phyloP scores from a whole-genome alignment of 1,284 basidiomycete species.

The Ceratobasidium sp. region DNA sequence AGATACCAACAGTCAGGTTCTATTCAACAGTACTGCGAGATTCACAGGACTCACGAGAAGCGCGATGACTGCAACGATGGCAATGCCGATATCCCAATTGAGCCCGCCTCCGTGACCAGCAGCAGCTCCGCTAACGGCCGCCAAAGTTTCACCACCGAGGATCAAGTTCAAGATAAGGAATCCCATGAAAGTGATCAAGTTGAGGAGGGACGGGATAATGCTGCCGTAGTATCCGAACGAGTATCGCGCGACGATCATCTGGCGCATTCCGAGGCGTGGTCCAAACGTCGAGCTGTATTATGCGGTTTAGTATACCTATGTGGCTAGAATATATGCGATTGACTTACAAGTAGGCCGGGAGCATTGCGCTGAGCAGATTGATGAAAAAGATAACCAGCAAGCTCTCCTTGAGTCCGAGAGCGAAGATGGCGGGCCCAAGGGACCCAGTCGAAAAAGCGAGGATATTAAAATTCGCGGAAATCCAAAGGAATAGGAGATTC shows the following conservation, averaged over 20 bases:
- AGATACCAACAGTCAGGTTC: neutral
- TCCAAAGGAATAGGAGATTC: constrained; percentile 75
- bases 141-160: constrained; percentile 53
- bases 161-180: constrained; percentile 57
- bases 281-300: constrained; percentile 54
- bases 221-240: constrained; percentile 52
- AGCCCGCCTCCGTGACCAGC: constrained; percentile 48
- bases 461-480: constrained; percentile 52
- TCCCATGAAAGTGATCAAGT: constrained; percentile 53
- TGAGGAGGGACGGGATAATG: constrained; percentile 50
- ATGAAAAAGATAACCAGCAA: constrained; percentile 55
- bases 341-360: constrained; percentile 48
- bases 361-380: constrained; percentile 54
- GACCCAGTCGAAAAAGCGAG: constrained; percentile 55
- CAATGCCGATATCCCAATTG: constrained; percentile 53
- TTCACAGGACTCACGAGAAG: constrained; percentile 24
- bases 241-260: constrained; percentile 56
- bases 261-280: constrained; percentile 54
- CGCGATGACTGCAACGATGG: constrained; percentile 52
- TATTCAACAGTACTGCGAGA: neutral
- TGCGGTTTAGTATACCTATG: constrained; percentile 50
- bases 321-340: constrained; percentile 44
- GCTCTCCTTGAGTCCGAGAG: constrained; percentile 52
- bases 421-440: constrained; percentile 52
- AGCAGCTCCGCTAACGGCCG: constrained; percentile 49